These are phyloP conservation scores for Globisporangium uncinulatum DNA, from an alignment of 352 stramenopile genomes.

Conservation along the genomic window DNA sequence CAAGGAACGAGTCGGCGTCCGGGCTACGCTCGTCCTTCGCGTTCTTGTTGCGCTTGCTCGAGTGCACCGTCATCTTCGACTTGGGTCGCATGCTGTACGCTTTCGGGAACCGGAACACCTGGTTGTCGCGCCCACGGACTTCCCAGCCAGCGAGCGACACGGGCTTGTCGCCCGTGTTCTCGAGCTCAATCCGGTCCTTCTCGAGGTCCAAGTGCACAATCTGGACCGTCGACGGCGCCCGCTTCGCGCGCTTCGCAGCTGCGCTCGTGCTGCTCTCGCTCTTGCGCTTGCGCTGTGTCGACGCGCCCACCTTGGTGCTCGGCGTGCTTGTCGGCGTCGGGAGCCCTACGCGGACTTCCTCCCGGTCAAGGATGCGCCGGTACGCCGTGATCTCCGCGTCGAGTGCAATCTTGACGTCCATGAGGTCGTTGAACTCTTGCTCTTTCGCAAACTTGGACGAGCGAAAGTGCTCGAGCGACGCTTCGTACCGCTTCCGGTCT, in stretches of 20 bases:
- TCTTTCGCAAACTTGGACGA: slow-evolving; percentile 70
- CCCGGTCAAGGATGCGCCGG: slow-evolving; percentile 72
- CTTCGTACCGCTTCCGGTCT: slow-evolving; percentile 70
- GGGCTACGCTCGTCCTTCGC: slow-evolving; percentile 66
- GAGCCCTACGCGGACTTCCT: slow-evolving; percentile 61
- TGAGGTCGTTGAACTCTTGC: slow-evolving; percentile 81
- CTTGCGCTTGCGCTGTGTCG: slow-evolving; percentile 48
- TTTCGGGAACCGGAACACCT: slow-evolving; percentile 65
- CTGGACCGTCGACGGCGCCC: slow-evolving; percentile 30
- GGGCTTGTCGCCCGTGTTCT: slow-evolving; percentile 56
- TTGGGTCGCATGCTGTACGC: slow-evolving; percentile 67
- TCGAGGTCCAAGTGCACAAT: slow-evolving; percentile 64
- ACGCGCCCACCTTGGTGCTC: slow-evolving; percentile 22
- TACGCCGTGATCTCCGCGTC: slow-evolving; percentile 79
- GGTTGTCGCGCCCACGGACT: slow-evolving; percentile 51
- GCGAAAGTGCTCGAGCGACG: slow-evolving; percentile 60
- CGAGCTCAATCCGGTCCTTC: slow-evolving; percentile 72
- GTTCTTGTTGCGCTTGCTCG: slow-evolving; percentile 75
- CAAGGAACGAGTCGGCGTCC: slow-evolving; percentile 69
- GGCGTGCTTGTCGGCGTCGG: slow-evolving; percentile 46
- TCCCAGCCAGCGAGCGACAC: slow-evolving; percentile 63
- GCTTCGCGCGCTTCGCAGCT: slow-evolving; percentile 44
- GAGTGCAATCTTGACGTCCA: slow-evolving; percentile 83
- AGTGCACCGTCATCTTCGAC: slow-evolving; percentile 70
- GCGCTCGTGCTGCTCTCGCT: slow-evolving; percentile 22